These are phyloP conservation scores for Monosporozyma servazzii DNA, from an alignment of 805 yeast species.

Conservation along the genomic window DNA sequence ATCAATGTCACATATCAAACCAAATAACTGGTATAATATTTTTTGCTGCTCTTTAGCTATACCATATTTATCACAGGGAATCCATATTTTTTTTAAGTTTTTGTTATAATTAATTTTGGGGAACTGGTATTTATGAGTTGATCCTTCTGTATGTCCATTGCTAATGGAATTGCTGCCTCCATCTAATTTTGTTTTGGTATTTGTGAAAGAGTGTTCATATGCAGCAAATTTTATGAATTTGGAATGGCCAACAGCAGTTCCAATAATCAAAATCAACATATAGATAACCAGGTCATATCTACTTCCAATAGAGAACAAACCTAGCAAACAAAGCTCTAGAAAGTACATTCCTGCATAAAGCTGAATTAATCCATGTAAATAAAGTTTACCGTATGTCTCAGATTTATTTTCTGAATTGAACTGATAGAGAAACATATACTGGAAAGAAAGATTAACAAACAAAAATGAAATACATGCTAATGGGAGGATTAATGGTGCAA, in stretches of 20 bases:
- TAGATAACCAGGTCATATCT: slow-evolving; percentile 34
- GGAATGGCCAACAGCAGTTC: slow-evolving; percentile 51
- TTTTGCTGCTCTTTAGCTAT: slow-evolving; percentile 22
- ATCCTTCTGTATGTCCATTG: background rate
- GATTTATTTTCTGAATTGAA: slow-evolving; percentile 43
- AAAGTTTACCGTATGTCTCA: slow-evolving; percentile 62
- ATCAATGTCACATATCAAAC: slow-evolving; percentile 8
- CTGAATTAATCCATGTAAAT: slow-evolving; percentile 68
- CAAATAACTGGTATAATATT: slow-evolving; percentile 10
- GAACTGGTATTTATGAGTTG: background rate
- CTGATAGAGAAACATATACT: slow-evolving; percentile 55
- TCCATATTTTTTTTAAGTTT: slow-evolving; percentile 29
- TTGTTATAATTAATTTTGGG: slow-evolving; percentile 4
- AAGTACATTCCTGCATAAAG: slow-evolving; percentile 76
- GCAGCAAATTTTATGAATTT: slow-evolving; percentile 31
- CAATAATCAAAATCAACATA: slow-evolving; percentile 42
- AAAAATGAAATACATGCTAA: slow-evolving; percentile 50
- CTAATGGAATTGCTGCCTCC: background rate
- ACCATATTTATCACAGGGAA: slow-evolving; percentile 35
- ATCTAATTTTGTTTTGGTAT: background rate
- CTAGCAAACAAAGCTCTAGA: slow-evolving; percentile 68
- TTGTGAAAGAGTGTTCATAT: slow-evolving; percentile 1
- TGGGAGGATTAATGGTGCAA: slow-evolving; percentile 68
- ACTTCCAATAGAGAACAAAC: slow-evolving; percentile 60
- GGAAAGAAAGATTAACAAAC: slow-evolving; percentile 54